Evolutionary conservation across 805 yeast genomes (phyloP), one percentile per base, ranked within the genome.

Genomic region (Cyberlindnera mississippiensis): DNA sequence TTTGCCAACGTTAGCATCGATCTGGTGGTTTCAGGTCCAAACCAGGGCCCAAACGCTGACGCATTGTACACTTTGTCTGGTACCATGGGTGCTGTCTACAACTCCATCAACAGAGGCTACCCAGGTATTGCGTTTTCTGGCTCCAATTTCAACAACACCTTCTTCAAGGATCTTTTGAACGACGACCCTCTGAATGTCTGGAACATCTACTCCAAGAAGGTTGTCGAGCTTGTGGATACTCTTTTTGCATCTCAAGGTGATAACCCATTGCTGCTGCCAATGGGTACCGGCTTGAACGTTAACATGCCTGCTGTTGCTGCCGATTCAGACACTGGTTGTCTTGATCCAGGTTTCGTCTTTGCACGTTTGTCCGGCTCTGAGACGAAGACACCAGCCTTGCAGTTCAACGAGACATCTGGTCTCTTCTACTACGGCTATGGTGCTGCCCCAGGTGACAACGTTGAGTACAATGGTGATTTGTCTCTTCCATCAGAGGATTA

Each of bases 91-190:
- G 72, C 78, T 27, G 62, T 74, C 33, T 70, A 68, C 58, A 68
- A 66, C 45, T 60, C 77, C 35, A 67, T 66, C 30, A 68, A 71
- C 57, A 64, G 78, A 61, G 75, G 74, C 15, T 48, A 65, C 45
- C 73, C 79, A 24, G 74, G 73, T 7, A 57, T 73, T 53, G 78
- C 78, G 8, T 64, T 74, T 55, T 71, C 76, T 14, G 79, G 78
- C 36, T 61, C 76, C 28, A 70, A 71, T 52, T 16, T 55, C 4
- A 91, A 59, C 15, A 88, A 51, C 40, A 81, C 77, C 20, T 79
- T 76, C 51, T 80, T 83, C 48, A 91, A 67, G 0, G 98, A 98
- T 59, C 89, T 97, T 56, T 87, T 96, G 63, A 90, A 91, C 53
- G 65, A 64, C 27, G 72, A 73, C 53, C 57, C 68, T 36, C 44